Base-by-base conservation (phyloP, 768 basidiomycete species). In the Sistotremastrum suecicum region DNA sequence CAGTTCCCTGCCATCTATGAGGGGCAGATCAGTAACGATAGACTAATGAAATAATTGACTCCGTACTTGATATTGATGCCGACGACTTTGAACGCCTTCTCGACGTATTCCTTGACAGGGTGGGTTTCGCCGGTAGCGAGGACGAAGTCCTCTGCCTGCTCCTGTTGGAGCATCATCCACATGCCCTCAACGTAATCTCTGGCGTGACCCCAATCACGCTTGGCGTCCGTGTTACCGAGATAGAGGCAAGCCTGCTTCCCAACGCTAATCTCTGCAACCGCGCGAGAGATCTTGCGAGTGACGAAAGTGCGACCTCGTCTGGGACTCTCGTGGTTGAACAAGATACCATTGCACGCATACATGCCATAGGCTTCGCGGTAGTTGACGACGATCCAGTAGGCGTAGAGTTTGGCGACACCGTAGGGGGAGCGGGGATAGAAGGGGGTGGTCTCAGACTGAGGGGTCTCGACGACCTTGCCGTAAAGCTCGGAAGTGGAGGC, bases 391-490 rank as follows among this genome's bases (percentile, higher is more conserved):
- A 90, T 87, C 84, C 84, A 90, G 62, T 78, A 89, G 28, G 80
- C 83, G 58, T 90, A 91, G 40, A 98, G 70, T 68, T 98, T 98
- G 38, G 92, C 92, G 47, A 84, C 88, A 39, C 94, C 92, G 56
- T 98, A 98, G 1, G 92, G 92, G 42, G 83, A 87, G 47, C 92
- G 85, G n/a, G 92, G 92, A 68, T 98, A 94, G 72, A 98, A 98
- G 0, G 92, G 92, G 0, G 92, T 98, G 2, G 82, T 86, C 70
- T 98, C 92, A 63, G 76, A 83, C 65, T 98, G 92, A 1, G 91
- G 92, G 5, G 87, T 88, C 65, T 92, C 86, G 51, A 88, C 81
- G 54, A 97, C 94, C 66, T 94, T 91, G 48, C 92, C 92, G 63
- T 98, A 97, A 9, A 97, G 74, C 65, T 98, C 92, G 4, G 91